These are phyloP conservation scores for Aphanoascus verrucosus DNA, from an alignment of 2,329 filamentous ascomycete species.

Conservation along the genomic window DNA sequence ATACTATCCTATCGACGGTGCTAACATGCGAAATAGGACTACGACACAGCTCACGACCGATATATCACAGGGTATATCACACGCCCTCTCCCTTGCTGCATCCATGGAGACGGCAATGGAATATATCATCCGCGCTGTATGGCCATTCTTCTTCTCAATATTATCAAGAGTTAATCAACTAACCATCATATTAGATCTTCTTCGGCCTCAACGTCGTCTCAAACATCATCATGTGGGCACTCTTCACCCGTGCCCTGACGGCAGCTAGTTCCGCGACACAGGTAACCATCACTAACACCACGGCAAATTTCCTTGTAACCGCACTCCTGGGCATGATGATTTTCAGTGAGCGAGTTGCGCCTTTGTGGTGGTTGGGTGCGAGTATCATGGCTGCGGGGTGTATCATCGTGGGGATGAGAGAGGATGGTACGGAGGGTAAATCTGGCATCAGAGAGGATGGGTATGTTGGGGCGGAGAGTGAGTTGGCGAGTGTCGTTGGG, in stretches of 20 bases:
- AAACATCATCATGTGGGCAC: slow-evolving; percentile 54
- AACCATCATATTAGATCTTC: slow-evolving; percentile 48
- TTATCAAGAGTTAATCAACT: too few relatives aligned
- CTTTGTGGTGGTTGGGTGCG: slow-evolving; percentile 53
- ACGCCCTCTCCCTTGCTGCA: slow-evolving; percentile 34
- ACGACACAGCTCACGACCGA: slow-evolving; percentile 49
- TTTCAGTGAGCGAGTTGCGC: slow-evolving; percentile 46
- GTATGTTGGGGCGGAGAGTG: background rate
- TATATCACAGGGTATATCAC: slow-evolving; percentile 39
- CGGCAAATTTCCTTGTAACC: slow-evolving; percentile 53
- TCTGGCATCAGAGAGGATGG: slow-evolving; percentile 9
- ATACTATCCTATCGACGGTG: background rate
- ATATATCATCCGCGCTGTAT: slow-evolving; percentile 42
- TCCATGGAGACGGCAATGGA: slow-evolving; percentile 34
- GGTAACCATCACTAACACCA: slow-evolving; percentile 54
- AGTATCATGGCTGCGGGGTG: slow-evolving; percentile 50
- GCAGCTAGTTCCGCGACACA: slow-evolving; percentile 50
- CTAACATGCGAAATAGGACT: slow-evolving; percentile 35
- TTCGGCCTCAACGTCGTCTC: slow-evolving; percentile 52
- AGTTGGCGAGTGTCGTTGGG: slow-evolving; percentile 2
- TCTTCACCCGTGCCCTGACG: slow-evolving; percentile 53
- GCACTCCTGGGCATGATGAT: slow-evolving; percentile 49
- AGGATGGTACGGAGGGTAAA: slow-evolving; percentile 29
- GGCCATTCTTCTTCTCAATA: slow-evolving; percentile 18
- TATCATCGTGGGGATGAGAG: slow-evolving; percentile 52